phyloP scores from a whole-genome alignment of 2,329 filamentous ascomycete genomes.

The Epichloe festucae region DNA sequence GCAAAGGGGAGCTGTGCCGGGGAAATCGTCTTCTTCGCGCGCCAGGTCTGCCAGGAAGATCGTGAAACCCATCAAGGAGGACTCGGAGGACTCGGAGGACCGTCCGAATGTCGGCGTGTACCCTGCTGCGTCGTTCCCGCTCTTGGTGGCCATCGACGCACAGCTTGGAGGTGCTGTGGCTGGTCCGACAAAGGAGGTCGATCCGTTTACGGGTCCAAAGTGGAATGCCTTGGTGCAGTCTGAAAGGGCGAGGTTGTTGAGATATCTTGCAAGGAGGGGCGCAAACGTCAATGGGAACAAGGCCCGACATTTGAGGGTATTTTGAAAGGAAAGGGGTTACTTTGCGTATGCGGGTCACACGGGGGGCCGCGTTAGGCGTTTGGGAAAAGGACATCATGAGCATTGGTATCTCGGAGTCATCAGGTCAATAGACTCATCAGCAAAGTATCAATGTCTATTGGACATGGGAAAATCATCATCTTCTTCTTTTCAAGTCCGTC shows the following conservation, averaged over 20 bases:
- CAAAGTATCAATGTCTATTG: no score
- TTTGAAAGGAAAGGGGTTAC: not conserved
- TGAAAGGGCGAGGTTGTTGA: not conserved
- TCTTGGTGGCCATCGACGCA: conserved; percentile 2
- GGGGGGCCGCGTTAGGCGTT: no score
- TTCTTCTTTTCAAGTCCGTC: no score
- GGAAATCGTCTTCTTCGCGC: conserved; percentile 3
- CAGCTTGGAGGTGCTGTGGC: not conserved
- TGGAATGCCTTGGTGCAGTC: conserved; percentile 6
- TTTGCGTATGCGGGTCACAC: not conserved
- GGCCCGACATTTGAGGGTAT: not conserved
- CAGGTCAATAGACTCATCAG: no score
- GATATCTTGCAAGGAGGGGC: not conserved
- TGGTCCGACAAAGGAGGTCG: not conserved
- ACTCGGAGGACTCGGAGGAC: not conserved
- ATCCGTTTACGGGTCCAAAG: conserved; percentile 3
- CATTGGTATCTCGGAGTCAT: no score
- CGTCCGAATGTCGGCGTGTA: conserved; percentile 7
- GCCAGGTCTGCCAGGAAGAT: not conserved
- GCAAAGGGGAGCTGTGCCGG: conserved; percentile 19
- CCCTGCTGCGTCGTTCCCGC: not conserved
- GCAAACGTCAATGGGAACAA: not conserved
- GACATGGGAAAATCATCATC: no score
- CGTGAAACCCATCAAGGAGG: not conserved
- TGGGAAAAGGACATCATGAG: no score